Conservation (phyloP, 371 early-diverging fungal species). For the Catenaria anguillulae region DNA sequence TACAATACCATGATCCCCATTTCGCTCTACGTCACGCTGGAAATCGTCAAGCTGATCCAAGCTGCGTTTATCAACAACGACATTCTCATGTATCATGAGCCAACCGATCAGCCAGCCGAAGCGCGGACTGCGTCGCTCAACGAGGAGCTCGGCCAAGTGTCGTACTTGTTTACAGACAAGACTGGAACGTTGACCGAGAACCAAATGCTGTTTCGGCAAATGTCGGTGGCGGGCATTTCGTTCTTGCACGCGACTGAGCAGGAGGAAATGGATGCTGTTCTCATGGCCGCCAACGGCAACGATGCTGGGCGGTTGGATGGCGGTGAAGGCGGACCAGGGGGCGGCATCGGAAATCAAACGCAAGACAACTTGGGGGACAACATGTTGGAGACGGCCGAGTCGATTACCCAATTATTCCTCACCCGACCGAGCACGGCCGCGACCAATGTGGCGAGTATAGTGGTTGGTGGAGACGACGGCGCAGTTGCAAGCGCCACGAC, state of each 20-base stretch:
- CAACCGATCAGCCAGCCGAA: constrained; percentile 52
- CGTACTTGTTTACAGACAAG: constrained; percentile 93
- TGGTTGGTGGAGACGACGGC: too few relatives aligned
- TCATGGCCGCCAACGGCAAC: too few relatives aligned
- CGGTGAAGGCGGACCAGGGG: too few relatives aligned
- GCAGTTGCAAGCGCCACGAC: too few relatives aligned
- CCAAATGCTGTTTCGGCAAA: constrained; percentile 74
- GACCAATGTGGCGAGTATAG: too few relatives aligned
- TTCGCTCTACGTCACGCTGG: constrained; percentile 45
- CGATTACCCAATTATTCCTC: too few relatives aligned
- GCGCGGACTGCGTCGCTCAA: constrained; percentile 66
- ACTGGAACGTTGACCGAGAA: constrained; percentile 95
- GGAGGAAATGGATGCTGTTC: constrained; percentile 8
- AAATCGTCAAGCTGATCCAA: constrained; percentile 44
- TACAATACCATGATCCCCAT: constrained; percentile 70
- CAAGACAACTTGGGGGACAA: too few relatives aligned
- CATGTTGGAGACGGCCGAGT: too few relatives aligned
- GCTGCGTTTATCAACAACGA: constrained; percentile 66
- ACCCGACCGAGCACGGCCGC: too few relatives aligned
- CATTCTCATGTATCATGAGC: constrained; percentile 52
- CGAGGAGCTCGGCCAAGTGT: constrained; percentile 88
- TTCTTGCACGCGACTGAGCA: constrained; percentile 13
- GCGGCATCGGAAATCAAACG: too few relatives aligned
- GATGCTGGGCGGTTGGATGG: too few relatives aligned
- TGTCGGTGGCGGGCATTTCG: constrained; percentile 46